Evolutionary conservation across 306 rosid genomes (phyloP), one percentile per base, ranked within the genome.

Genomic region (Cicer cuneatum): DNA sequence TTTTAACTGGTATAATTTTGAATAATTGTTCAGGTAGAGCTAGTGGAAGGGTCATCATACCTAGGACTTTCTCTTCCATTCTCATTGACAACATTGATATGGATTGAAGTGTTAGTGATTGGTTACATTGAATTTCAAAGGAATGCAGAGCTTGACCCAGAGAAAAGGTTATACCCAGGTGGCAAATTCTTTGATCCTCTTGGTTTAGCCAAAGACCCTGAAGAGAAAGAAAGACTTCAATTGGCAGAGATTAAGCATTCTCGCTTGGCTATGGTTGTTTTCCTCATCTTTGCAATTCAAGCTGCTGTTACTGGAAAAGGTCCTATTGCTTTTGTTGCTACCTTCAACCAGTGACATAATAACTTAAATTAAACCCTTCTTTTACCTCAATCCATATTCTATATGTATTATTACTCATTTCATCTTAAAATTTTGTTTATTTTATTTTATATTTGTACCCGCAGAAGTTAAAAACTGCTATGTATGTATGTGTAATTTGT

Each of bases 121-220:
- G 97, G 93, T 5, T 92, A 87, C 93, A 92, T 92, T 47, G 91
- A 92, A 72, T 85, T 85, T 78, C 97, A 89, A 69, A 86, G 97
- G 62, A 92, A 92, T 42, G 90, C 93, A 56, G 96, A 92, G 45
- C 93, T 92, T 58, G 93, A 89, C 78, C 89, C 87, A 11, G 96
- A 92, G 83, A 89, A 71, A 72, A 86, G 96, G 87, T 10, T 92
- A 35, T 92, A 92, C 82, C 97, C 96, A 0, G 96, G 97, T 0
- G 97, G 97, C 6, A 75, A 77, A 43, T 92, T 83, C 84, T 92
- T 92, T 2, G 97, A 92, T 65, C 97, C 96, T 2, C 69, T 92
- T 4, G 93, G 93, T 2, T 70, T 92, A 70, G 87, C 96, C 6
- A 40, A 29, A 0, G 90, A 86, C 60, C 93, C 96, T 0, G 89